Conservation (phyloP, 768 basidiomycete species). For the Naganishia friedmannii region DNA sequence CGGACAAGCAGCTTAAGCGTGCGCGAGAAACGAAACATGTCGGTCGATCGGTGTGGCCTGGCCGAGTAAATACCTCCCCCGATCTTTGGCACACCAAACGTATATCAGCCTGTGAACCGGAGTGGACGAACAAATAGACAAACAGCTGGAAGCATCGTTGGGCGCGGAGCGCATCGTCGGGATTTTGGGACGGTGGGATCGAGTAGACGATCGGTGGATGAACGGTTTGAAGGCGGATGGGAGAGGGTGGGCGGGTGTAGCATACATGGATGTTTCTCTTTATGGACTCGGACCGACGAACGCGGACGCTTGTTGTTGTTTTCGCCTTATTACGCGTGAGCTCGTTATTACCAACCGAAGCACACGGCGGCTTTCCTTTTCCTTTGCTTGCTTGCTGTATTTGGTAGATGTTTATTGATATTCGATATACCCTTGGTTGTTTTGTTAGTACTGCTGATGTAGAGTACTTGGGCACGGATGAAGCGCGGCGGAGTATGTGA, state of each 20-base stretch:
- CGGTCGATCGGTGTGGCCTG: neutral
- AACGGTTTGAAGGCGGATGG: neutral
- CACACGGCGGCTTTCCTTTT: neutral
- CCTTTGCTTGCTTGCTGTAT: neutral
- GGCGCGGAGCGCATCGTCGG: too few species aligned
- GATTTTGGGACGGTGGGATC: neutral
- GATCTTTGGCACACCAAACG: neutral
- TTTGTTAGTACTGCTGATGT: too few species aligned
- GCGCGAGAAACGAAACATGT: neutral
- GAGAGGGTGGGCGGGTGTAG: neutral
- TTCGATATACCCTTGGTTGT: conserved; percentile 8
- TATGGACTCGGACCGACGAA: neutral
- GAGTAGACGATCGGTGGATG: neutral
- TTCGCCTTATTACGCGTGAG: neutral
- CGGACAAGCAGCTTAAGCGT: conserved; percentile 4
- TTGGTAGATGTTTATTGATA: neutral
- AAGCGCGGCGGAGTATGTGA: too few species aligned
- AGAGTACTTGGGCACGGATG: too few species aligned
- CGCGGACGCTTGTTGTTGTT: neutral
- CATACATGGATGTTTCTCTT: neutral
- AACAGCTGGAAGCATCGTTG: too few species aligned
- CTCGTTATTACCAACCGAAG: neutral
- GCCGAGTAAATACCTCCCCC: neutral
- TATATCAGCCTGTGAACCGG: too few species aligned
- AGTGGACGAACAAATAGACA: too few species aligned